Evolutionary conservation across 768 basidiomycete species (phyloP).

Genomic region (Tylopilus sp.): DNA sequence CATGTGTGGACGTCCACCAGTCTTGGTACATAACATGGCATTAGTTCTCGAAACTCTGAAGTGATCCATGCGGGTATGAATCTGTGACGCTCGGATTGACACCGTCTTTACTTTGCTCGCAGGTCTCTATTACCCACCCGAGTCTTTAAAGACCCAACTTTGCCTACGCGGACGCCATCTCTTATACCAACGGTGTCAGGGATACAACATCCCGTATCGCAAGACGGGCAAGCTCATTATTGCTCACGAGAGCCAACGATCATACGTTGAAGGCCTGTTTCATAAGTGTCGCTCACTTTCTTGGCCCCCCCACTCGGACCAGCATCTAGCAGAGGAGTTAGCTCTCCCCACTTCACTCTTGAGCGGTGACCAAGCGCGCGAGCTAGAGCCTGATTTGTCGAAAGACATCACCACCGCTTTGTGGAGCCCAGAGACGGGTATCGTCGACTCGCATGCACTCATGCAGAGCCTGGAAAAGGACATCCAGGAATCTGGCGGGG

Average conservation of each 20-base stretch:
- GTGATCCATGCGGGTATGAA: conserved; percentile 83
- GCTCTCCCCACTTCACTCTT: conserved; percentile 68
- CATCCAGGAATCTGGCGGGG: conserved; percentile 64
- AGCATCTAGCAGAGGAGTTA: conserved; percentile 22
- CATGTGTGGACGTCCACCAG: not conserved
- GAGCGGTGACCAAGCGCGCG: conserved; percentile 58
- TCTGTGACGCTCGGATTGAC: not conserved
- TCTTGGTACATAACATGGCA: not conserved
- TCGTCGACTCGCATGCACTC: conserved; percentile 81
- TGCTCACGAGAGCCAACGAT: conserved; percentile 60
- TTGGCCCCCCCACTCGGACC: conserved; percentile 44
- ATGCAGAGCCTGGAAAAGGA: conserved; percentile 85
- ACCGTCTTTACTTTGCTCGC: conserved; percentile 1
- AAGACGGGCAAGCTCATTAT: conserved; percentile 91
- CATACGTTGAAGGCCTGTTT: conserved; percentile 70
- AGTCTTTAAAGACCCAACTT: conserved; percentile 80
- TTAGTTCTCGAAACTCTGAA: conserved; percentile 89
- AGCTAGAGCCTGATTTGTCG: conserved; percentile 83
- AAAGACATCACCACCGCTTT: conserved; percentile 66
- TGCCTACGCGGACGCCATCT: conserved; percentile 85
- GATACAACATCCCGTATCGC: conserved; percentile 58
- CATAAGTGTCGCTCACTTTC: conserved; percentile 53
- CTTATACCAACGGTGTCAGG: conserved; percentile 72
- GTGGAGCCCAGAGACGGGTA: conserved; percentile 85
- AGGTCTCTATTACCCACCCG: conserved; percentile 83